Conservation (phyloP, 257 asterid genomes). For the Solanum pinnatisectum region DNA sequence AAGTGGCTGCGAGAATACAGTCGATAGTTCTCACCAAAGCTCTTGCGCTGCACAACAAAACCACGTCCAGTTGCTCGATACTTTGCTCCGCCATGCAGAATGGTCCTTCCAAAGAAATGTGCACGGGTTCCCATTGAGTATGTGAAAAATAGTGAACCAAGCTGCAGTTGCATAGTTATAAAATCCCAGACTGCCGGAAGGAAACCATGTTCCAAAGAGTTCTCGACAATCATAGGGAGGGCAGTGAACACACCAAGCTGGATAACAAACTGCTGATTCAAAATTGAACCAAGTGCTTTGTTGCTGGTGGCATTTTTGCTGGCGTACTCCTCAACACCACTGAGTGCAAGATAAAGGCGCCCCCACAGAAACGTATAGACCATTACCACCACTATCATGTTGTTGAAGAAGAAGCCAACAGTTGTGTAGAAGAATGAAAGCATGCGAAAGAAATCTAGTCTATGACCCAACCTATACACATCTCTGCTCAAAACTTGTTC, state of each 20-base stretch:
- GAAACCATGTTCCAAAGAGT: conserved; percentile 81
- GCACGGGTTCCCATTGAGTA: conserved; percentile 94
- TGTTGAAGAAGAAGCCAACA: conserved; percentile 80
- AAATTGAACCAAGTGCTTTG: conserved; percentile 65
- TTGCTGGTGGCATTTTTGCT: conserved; percentile 39
- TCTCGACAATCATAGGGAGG: conserved; percentile 91
- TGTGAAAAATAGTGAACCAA: conserved; percentile 65
- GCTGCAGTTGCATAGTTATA: conserved; percentile 79
- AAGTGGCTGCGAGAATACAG: conserved; percentile 91
- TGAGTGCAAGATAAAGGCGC: conserved; percentile 76
- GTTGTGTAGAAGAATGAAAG: conserved; percentile 88
- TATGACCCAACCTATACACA: conserved; percentile 80
- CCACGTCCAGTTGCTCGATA: conserved; percentile 96
- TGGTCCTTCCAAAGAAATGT: conserved; percentile 85
- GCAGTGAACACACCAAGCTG: conserved; percentile 84
- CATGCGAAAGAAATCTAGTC: conserved; percentile 96
- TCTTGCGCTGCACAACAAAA: conserved; percentile 83
- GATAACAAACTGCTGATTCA: conserved; percentile 85
- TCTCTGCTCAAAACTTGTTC: conserved; percentile 95
- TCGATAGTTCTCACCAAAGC: conserved; percentile 76
- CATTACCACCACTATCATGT: conserved; percentile 74
- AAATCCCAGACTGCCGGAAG: conserved; percentile 85
- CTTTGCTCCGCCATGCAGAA: conserved; percentile 94
- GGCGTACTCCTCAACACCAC: conserved; percentile 56
- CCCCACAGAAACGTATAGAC: conserved; percentile 85